Conservation (phyloP, 2,329 filamentous ascomycete species). For the Chlorencoelia australis region DNA sequence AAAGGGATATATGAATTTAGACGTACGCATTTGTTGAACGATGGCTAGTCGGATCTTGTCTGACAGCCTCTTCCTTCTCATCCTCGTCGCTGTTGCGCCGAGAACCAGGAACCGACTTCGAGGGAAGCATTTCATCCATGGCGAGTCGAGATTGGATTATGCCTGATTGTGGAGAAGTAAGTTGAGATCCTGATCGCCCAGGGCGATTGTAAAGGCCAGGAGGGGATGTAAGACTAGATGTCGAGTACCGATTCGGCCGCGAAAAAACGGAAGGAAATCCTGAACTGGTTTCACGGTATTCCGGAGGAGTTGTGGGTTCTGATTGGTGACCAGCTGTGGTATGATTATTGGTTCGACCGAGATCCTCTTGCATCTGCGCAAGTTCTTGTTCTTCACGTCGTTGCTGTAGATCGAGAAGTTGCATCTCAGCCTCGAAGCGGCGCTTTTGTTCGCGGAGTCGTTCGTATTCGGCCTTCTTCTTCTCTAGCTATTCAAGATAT, state of each 20-base stretch:
- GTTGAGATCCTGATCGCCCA: slow-evolving; percentile 66
- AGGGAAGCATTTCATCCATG: slow-evolving; percentile 58
- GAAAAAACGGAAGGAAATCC: slow-evolving; percentile 74
- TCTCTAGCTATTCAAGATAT: slow-evolving; percentile 62
- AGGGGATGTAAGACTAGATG: slow-evolving; percentile 75
- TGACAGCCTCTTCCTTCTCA: slow-evolving; percentile 68
- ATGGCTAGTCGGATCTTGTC: slow-evolving; percentile 60
- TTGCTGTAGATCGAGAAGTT: slow-evolving; percentile 77
- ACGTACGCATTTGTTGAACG: slow-evolving; percentile 74
- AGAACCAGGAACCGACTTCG: slow-evolving; percentile 77
- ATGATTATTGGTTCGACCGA: slow-evolving; percentile 43
- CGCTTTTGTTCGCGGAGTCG: slow-evolving; percentile 80
- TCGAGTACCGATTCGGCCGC: slow-evolving; percentile 79
- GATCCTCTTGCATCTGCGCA: slow-evolving; percentile 72
- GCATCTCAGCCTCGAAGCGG: slow-evolving; percentile 86
- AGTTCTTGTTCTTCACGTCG: slow-evolving; percentile 76
- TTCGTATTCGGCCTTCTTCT: slow-evolving; percentile 89
- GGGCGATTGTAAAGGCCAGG: slow-evolving; percentile 65
- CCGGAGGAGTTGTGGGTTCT: slow-evolving; percentile 91
- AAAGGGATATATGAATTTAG: not conserved
- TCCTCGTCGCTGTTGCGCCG: slow-evolving; percentile 87
- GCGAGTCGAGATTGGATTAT: slow-evolving; percentile 49
- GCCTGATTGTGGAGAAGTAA: slow-evolving; percentile 65
- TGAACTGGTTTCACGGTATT: slow-evolving; percentile 64
- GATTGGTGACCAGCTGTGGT: slow-evolving; percentile 60